Evolutionary conservation across 164 flowering plant species (phyloP).

Genomic region (Amborella trichopoda): DNA sequence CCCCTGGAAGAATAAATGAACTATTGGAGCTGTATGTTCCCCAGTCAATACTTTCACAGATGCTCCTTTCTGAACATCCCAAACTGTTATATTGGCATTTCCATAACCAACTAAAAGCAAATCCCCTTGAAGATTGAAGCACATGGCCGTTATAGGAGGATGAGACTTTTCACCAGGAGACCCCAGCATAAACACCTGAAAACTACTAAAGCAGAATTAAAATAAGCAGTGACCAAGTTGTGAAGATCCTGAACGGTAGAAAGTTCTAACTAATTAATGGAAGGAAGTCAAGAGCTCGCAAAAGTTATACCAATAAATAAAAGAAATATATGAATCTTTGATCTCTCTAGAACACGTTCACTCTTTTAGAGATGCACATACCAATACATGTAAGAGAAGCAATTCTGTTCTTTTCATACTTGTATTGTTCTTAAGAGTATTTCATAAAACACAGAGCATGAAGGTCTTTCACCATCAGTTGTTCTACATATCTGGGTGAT

Average conservation of each 20-base stretch:
- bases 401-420: no score
- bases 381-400: no score
- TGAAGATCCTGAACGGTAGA: background rate
- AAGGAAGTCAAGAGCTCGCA: background rate
- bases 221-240: no score
- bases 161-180: conserved; percentile 64
- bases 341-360: no score
- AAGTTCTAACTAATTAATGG: background rate
- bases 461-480: no score
- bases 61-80: conserved; percentile 75
- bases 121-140: conserved; percentile 95
- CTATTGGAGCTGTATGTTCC: conserved; percentile 77
- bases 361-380: no score
- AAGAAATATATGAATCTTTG: background rate
- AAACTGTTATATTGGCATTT: conserved; percentile 74
- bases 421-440: no score
- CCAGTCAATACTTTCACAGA: conserved; percentile 62
- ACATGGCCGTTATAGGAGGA: conserved; percentile 78
- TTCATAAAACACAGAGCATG: no score
- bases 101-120: conserved; percentile 88
- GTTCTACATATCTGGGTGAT: no score
- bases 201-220: no score
- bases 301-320: background rate
- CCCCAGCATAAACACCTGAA: conserved; percentile 75
- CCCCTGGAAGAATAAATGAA: conserved; percentile 71